Evolutionary conservation across 495 filamentous ascomycete species (phyloP).

Genomic region (Hypoxylon fragiforme): DNA sequence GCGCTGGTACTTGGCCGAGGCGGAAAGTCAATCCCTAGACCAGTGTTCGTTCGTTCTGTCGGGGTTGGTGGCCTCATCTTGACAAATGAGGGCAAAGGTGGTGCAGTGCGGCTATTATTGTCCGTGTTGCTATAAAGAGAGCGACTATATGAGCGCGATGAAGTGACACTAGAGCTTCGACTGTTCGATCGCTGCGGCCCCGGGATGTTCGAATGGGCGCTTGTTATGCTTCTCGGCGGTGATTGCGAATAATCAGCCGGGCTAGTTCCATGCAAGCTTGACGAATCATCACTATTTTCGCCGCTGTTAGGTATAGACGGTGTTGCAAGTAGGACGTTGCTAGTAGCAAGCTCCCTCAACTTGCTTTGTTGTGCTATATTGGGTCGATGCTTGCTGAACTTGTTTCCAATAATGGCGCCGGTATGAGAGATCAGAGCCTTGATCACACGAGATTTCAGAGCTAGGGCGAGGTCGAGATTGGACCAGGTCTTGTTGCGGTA

Average conservation of each 20-base stretch:
- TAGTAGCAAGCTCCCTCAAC: constrained; percentile 75
- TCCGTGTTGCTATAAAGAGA: constrained; percentile 7
- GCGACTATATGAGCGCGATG: constrained; percentile 44
- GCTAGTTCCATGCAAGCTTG: constrained; percentile 48
- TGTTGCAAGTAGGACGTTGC: constrained; percentile 55
- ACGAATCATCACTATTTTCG: constrained; percentile 56
- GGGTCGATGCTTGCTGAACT: constrained; percentile 85
- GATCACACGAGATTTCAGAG: constrained; percentile 91
- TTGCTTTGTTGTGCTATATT: constrained; percentile 75
- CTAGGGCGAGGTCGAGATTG: constrained; percentile 89
- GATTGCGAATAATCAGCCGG: constrained; percentile 56
- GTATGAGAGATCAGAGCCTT: constrained; percentile 92
- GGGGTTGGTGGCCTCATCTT: constrained; percentile 49
- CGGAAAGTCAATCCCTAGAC: constrained; percentile 30
- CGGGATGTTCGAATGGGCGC: constrained; percentile 45
- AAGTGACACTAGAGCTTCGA: constrained; percentile 52
- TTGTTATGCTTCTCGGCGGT: constrained; percentile 48
- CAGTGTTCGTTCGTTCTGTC: constrained; percentile 35
- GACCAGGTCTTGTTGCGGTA: constrained; percentile 99
- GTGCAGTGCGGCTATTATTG: constrained; percentile 18
- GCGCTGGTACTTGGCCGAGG: constrained; percentile 35
- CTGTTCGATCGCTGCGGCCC: constrained; percentile 43
- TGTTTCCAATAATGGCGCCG: constrained; percentile 95
- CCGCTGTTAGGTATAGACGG: constrained; percentile 38
- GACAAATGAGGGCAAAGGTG: constrained; percentile 41